Conservation (phyloP, 768 basidiomycete genomes). For the Neoboletus subvelutipes region DNA sequence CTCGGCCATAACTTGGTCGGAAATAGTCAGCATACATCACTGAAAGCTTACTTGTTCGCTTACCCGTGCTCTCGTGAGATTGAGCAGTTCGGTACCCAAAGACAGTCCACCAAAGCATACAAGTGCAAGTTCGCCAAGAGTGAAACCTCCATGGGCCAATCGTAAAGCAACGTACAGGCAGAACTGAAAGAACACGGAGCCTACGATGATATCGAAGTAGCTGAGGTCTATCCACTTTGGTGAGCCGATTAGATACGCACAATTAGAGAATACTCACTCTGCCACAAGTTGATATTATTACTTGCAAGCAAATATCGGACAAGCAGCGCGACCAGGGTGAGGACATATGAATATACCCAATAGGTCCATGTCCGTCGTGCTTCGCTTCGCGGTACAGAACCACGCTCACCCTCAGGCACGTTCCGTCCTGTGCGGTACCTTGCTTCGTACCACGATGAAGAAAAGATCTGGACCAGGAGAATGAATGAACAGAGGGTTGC, state of each 20-base stretch:
- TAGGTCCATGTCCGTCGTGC: constrained; percentile 60
- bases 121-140: constrained; percentile 88
- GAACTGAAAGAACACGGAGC: constrained; percentile 86
- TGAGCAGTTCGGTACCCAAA: constrained; percentile 81
- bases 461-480: constrained; percentile 72
- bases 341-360: constrained; percentile 57
- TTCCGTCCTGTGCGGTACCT: constrained; percentile 41
- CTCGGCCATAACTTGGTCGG: constrained; percentile 68
- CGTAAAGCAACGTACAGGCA: constrained; percentile 86
- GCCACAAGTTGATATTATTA: constrained; percentile 59
- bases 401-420: constrained; percentile 64
- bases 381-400: constrained; percentile 77
- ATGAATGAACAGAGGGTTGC: constrained; percentile 80
- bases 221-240: constrained; percentile 59
- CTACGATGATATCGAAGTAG: constrained; percentile 68
- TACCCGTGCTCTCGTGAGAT: constrained; percentile 81
- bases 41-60: constrained; percentile 23
- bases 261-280: constrained; percentile 48
- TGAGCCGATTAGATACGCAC: neutral
- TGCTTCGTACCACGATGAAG: constrained; percentile 75
- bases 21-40: constrained; percentile 2
- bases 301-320: constrained; percentile 47
- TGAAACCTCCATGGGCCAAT: constrained; percentile 92
- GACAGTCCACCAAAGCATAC: constrained; percentile 88
- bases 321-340: constrained; percentile 50